phyloP scores from a whole-genome alignment of 2,329 filamentous ascomycete genomes.

The Bimuria novae-zelandiae region DNA sequence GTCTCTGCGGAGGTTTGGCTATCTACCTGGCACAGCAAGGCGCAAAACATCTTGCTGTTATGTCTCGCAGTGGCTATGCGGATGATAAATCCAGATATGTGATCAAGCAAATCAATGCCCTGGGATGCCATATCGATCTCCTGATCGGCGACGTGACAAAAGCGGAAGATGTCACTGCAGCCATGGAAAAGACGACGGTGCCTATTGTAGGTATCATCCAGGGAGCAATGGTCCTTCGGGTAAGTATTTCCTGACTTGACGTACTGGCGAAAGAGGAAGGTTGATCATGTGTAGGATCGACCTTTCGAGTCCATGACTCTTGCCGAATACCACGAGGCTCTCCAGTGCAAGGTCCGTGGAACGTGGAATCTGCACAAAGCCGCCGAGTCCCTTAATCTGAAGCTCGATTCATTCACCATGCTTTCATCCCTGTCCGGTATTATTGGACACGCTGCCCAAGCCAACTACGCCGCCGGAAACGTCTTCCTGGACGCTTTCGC shows the following conservation, averaged over 20 bases:
- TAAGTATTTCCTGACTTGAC: slow-evolving; percentile 11
- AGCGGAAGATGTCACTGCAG: background rate
- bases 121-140: background rate
- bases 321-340: slow-evolving; percentile 6
- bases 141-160: background rate
- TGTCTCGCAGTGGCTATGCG: slow-evolving; percentile 1
- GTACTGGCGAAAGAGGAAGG: background rate
- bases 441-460: slow-evolving; percentile 1
- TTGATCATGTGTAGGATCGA: slow-evolving; percentile 7
- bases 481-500: background rate
- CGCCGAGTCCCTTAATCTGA: background rate
- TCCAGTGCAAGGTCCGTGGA: slow-evolving; percentile 10
- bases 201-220: slow-evolving; percentile 15
- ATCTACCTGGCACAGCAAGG: slow-evolving; percentile 19
- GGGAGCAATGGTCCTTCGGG: slow-evolving; percentile 21
- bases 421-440: slow-evolving; percentile 16
- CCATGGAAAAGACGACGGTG: background rate
- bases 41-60: slow-evolving; percentile 18
- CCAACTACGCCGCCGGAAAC: slow-evolving; percentile 20
- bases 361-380: slow-evolving; percentile 17
- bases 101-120: background rate
- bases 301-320: slow-evolving; percentile 12
- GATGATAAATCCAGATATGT: background rate
- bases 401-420: slow-evolving; percentile 20
- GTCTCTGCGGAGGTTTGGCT: slow-evolving; percentile 20